A percentile compares a stretch with the other conserved stretches of the same genome.
phyloP scores from a whole-genome alignment of 495 filamentous ascomycete genomes.

The Aspergillus leporis region DNA sequence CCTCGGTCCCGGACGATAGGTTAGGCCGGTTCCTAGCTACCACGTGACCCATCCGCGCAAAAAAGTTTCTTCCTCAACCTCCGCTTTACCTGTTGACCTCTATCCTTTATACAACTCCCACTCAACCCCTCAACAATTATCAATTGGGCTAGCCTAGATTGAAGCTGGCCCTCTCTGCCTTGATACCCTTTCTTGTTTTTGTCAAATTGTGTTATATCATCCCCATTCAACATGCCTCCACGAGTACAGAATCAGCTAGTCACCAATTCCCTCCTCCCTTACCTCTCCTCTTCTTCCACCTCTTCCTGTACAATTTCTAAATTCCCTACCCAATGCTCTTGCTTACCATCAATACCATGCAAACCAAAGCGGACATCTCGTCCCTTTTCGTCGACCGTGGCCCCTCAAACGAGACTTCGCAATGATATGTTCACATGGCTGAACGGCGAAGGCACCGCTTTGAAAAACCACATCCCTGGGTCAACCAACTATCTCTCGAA shows the following conservation, averaged over 20 bases:
- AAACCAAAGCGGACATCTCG: conserved; percentile 24
- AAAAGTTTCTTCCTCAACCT: conserved; percentile 42
- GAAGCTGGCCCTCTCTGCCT: neutral
- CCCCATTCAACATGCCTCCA: conserved; percentile 39
- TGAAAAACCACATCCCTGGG: conserved; percentile 56
- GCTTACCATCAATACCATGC: conserved; percentile 20
- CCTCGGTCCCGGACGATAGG: neutral
- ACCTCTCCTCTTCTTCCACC: conserved; percentile 31
- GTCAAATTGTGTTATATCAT: neutral
- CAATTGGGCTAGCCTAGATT: conserved; percentile 21
- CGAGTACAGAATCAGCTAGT: conserved; percentile 44
- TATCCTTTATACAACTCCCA: conserved; percentile 13
- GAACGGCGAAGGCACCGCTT: conserved; percentile 53
- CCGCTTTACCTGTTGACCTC: conserved; percentile 1
- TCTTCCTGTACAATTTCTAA: conserved; percentile 17
- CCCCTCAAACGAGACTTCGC: conserved; percentile 50
- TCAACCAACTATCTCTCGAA: conserved; percentile 66
- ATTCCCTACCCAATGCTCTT: conserved; percentile 13
- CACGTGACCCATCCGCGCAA: conserved; percentile 29
- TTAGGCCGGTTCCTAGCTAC: conserved; percentile 1
- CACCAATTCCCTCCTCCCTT: conserved; percentile 41
- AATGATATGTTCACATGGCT: conserved; percentile 69
- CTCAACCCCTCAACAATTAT: conserved; percentile 16
- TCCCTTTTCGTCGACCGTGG: conserved; percentile 50
- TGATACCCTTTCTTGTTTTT: conserved; percentile 1